Percentiles rank a stretch among this genome's conserved stretches.
Evolutionary conservation across 2,329 filamentous ascomycete species (phyloP).

Genomic region (Metarhizium sp.): DNA sequence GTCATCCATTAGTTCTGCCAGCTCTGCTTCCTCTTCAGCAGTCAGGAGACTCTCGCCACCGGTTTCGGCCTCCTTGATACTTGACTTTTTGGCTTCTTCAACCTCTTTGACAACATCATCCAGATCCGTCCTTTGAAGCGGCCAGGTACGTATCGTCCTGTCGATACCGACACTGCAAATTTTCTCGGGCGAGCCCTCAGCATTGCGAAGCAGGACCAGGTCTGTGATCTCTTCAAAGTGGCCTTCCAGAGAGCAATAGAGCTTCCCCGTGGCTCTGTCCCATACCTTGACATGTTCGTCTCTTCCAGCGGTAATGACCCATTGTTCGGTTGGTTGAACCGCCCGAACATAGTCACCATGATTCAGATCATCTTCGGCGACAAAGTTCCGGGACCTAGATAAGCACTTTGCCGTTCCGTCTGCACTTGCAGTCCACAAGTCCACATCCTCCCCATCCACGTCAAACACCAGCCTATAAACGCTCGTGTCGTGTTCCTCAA

Average conservation of each 20-base stretch:
- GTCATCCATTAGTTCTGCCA: constrained; percentile 84
- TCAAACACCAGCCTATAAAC: constrained; percentile 77
- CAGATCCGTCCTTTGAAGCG: constrained; percentile 52
- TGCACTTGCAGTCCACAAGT: constrained; percentile 88
- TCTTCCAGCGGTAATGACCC: constrained; percentile 79
- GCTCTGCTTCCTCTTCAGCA: constrained; percentile 83
- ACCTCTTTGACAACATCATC: constrained; percentile 38
- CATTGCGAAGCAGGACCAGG: constrained; percentile 50
- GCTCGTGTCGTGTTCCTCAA: constrained; percentile 81
- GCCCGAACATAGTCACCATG: constrained; percentile 90
- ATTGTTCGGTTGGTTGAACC: constrained; percentile 63
- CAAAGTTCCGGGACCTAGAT: constrained; percentile 57
- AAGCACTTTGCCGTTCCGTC: constrained; percentile 84
- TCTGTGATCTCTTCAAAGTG: constrained; percentile 93
- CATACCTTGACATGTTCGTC: constrained; percentile 90
- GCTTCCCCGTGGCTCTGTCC: constrained; percentile 63
- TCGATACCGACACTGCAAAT: constrained; percentile 85
- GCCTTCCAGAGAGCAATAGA: constrained; percentile 66
- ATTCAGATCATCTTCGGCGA: constrained; percentile 58
- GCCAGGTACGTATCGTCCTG: constrained; percentile 79
- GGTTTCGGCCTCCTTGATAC: constrained; percentile 36
- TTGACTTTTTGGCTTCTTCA: constrained; percentile 36
- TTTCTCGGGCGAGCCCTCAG: constrained; percentile 26
- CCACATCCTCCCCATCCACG: constrained; percentile 46
- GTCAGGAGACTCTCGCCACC: constrained; percentile 52